phyloP scores from a whole-genome alignment of 2,329 filamentous ascomycete species.

The Fusarium concolor region DNA sequence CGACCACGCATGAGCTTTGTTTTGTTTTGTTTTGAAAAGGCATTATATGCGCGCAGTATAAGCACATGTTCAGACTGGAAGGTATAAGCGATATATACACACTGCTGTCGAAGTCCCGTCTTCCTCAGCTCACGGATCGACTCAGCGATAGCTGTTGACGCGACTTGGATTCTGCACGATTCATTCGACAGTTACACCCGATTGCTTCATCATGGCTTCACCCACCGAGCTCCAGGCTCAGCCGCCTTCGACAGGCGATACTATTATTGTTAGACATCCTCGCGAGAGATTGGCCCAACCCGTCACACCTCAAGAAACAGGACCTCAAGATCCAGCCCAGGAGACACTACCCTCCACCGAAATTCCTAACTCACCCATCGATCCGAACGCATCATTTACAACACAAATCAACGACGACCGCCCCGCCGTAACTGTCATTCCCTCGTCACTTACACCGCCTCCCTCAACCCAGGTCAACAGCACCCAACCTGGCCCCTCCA shows the following conservation, averaged over 20 bases:
- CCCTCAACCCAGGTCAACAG: conserved; percentile 64
- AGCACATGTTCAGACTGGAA: conserved; percentile 22
- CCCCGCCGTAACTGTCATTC: conserved; percentile 60
- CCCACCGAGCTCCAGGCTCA: conserved; percentile 49
- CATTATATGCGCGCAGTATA: conserved; percentile 23
- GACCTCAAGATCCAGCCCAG: conserved; percentile 58
- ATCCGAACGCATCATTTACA: conserved; percentile 61
- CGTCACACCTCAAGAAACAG: conserved; percentile 48
- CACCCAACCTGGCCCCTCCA: conserved; percentile 41
- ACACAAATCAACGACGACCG: conserved; percentile 63
- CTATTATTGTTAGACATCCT: conserved; percentile 47
- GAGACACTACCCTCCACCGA: conserved; percentile 69
- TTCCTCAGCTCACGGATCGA: background rate
- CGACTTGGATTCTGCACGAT: conserved; percentile 15
- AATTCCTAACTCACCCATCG: conserved; percentile 64
- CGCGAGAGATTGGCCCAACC: conserved; percentile 51
- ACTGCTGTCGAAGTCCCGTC: background rate
- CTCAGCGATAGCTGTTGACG: conserved; percentile 22
- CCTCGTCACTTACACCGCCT: conserved; percentile 69
- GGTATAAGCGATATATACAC: background rate
- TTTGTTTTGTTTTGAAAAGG: conserved; percentile 25
- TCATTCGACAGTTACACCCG: background rate
- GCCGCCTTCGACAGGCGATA: conserved; percentile 47
- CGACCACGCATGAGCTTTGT: conserved; percentile 27
- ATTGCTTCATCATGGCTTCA: conserved; percentile 51